Percentiles rank a stretch among this genome's conserved stretches.
phyloP scores from a whole-genome alignment of 139 green algal species.

The Micractinium sp. region DNA sequence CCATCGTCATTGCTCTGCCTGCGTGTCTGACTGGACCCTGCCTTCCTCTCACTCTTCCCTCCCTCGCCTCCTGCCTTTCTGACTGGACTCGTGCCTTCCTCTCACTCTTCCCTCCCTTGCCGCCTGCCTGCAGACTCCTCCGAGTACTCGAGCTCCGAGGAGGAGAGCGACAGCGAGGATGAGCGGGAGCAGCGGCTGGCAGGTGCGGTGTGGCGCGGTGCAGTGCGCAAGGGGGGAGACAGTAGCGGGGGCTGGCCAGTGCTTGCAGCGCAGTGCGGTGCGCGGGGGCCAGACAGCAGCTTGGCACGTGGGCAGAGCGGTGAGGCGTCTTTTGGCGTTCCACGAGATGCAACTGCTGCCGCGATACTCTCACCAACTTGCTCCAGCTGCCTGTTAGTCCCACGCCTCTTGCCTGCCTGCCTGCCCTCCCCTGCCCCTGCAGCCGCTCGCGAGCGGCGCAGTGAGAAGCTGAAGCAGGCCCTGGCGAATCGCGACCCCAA shows the following conservation, averaged over 20 bases:
- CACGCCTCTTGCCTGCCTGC: not conserved
- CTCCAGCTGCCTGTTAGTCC: not conserved
- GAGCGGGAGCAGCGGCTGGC: slow-evolving; percentile 64
- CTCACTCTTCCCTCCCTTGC: not conserved
- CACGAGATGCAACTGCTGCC: too few species aligned
- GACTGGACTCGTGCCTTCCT: not conserved
- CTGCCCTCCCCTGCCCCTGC: not conserved
- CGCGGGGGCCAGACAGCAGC: not conserved
- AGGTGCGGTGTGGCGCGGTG: slow-evolving; percentile 42
- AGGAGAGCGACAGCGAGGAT: slow-evolving; percentile 76
- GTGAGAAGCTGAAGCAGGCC: slow-evolving; percentile 66
- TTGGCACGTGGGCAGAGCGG: too few species aligned
- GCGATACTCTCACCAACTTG: not conserved
- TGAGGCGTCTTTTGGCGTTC: too few species aligned
- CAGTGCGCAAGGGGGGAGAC: not conserved
- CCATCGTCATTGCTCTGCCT: not conserved
- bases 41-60: not conserved
- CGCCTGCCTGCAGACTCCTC: slow-evolving; percentile 10
- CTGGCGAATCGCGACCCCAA: slow-evolving; percentile 63
- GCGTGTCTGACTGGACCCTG: not conserved
- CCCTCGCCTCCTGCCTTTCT: not conserved
- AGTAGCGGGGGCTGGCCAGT: not conserved
- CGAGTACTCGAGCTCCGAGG: slow-evolving; percentile 29
- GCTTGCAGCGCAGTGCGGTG: not conserved
- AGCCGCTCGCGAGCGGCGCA: slow-evolving; percentile 61